Base-by-base conservation (phyloP, 441 rosid species). In the Melastoma candidum region DNA sequence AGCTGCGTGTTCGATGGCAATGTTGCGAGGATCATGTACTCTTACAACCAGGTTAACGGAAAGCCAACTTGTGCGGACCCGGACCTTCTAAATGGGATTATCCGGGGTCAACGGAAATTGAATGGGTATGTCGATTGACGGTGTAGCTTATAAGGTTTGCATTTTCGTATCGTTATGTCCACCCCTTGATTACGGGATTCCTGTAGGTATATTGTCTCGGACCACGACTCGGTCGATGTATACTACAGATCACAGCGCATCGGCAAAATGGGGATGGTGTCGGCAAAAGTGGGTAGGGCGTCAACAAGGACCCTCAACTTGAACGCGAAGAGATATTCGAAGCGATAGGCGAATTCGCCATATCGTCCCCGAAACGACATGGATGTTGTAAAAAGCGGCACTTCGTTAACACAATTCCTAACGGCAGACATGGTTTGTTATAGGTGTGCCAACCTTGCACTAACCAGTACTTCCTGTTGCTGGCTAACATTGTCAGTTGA, bases 11-110 rank as follows among this genome's bases (percentile, higher is more conserved):
- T 81, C 25, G 97, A 90, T 53, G 97, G 97, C 53, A 87, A 90
- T 58, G 97, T 86, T 26, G 97, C 97, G 0, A 84, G 97, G 71
- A 92, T 90, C 13, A 90, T 90, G 95, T 90, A 94, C 54, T 86
- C 95, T 11, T 90, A 84, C 64, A 90, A 90, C 56, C 75, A 87
- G 73, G 89, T 90, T 27, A 90, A 90, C 53, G 97, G 95, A 1
- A 82, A 68, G 53, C 97, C 97, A 0, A 78, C 89, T 11, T 86
- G 97, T 59, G 97, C 95, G 22, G 97, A 90, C 26, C 82, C 85
- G 0, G 78, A 79, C 53, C 89, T 90, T 5, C 82, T 90, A 0
- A 13, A 75, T 0, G 94, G 94, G 0, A 76, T 74, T 2, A 66
- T 90, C 59, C 73, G 97, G 32, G 92, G 92, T 24, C n/a, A 82